Percentiles rank a stretch among this genome's conserved stretches.
phyloP scores from a whole-genome alignment of 2,329 filamentous ascomycete genomes.

The Trichoderma guizhouense region DNA sequence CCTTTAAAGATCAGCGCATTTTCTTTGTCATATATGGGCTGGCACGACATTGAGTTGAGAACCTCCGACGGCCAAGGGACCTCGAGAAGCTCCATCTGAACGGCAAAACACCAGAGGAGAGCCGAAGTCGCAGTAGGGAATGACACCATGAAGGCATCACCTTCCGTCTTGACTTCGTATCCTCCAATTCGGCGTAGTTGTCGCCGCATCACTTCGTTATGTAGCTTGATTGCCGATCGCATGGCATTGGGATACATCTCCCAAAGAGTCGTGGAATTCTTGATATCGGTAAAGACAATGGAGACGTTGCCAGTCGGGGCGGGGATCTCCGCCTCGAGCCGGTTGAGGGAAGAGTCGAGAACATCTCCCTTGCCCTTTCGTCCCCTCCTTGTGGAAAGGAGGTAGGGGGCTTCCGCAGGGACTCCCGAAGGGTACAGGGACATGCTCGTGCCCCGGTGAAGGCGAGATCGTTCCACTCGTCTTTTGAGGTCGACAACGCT shows the following conservation, averaged over 20 bases:
- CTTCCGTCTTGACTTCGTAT: constrained; percentile 99
- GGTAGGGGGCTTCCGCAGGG: constrained; percentile 62
- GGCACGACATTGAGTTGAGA: constrained; percentile 78
- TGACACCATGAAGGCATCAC: constrained; percentile 98
- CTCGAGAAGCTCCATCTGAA: constrained; percentile 82
- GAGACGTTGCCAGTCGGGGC: constrained; percentile 87
- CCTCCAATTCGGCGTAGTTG: constrained; percentile 91
- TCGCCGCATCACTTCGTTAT: constrained; percentile 94
- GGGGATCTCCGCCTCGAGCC: constrained; percentile 85
- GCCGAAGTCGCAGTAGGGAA: constrained; percentile 95
- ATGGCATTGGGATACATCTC: constrained; percentile 93
- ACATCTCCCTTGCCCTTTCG: constrained; percentile 62
- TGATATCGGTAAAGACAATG: constrained; percentile 98
- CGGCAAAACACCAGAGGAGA: constrained; percentile 92
- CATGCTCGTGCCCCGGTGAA: constrained; percentile 76
- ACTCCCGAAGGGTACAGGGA: constrained; percentile 76
- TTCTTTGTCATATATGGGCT: constrained; percentile 78
- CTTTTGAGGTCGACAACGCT: constrained; percentile 88
- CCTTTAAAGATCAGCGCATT: constrained; percentile 89
- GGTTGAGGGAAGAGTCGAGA: constrained; percentile 82
- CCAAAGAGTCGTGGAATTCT: constrained; percentile 95
- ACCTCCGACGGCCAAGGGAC: constrained; percentile 94
- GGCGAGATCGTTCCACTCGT: constrained; percentile 68
- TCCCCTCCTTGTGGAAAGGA: constrained; percentile 60
- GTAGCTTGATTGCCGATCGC: constrained; percentile 93